Percentiles rank a stretch among this genome's conserved stretches.
phyloP scores from a whole-genome alignment of 1,139 yeast species.

The Geotrichum carabidarum region DNA sequence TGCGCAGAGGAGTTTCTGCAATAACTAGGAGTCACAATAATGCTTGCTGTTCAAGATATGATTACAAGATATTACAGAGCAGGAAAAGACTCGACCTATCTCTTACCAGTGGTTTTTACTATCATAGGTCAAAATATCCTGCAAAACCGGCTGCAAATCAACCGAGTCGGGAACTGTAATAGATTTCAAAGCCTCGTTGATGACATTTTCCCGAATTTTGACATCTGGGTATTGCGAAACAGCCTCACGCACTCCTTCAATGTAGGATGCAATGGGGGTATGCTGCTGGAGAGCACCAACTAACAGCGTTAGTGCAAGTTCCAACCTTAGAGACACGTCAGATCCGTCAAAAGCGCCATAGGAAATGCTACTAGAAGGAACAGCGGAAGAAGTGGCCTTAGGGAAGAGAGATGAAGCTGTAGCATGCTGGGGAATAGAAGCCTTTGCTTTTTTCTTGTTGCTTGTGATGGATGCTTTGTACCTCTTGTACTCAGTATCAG shows the following conservation, averaged over 20 bases:
- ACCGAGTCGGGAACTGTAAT: slow-evolving; percentile 28
- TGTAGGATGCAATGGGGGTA: slow-evolving; percentile 24
- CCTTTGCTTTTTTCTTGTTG: slow-evolving; percentile 3
- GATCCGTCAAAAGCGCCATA: slow-evolving; percentile 13
- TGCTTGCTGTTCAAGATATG: too few relatives aligned
- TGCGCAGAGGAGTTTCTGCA: too few relatives aligned
- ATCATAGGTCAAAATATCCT: slow-evolving; percentile 23
- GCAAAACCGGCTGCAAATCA: slow-evolving; percentile 27
- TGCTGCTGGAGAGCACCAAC: slow-evolving; percentile 28
- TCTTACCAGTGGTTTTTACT: neutral
- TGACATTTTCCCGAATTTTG: slow-evolving; percentile 10
- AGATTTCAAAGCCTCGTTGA: slow-evolving; percentile 28
- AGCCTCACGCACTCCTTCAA: slow-evolving; percentile 26
- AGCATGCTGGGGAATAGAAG: neutral
- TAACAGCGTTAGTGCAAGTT: slow-evolving; percentile 27
- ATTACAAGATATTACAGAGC: too few relatives aligned
- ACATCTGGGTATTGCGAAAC: slow-evolving; percentile 17
- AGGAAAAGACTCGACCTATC: too few relatives aligned
- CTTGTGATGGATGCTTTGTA: neutral
- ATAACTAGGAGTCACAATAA: too few relatives aligned
- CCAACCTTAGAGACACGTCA: slow-evolving; percentile 22
- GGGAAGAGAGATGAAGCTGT: neutral
- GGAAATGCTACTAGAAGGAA: neutral
- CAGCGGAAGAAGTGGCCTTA: neutral
- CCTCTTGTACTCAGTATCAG: slow-evolving; percentile 2